Evolutionary conservation across 106 monocot species (phyloP).

Genomic region (Acanthochlamys bracteata): DNA sequence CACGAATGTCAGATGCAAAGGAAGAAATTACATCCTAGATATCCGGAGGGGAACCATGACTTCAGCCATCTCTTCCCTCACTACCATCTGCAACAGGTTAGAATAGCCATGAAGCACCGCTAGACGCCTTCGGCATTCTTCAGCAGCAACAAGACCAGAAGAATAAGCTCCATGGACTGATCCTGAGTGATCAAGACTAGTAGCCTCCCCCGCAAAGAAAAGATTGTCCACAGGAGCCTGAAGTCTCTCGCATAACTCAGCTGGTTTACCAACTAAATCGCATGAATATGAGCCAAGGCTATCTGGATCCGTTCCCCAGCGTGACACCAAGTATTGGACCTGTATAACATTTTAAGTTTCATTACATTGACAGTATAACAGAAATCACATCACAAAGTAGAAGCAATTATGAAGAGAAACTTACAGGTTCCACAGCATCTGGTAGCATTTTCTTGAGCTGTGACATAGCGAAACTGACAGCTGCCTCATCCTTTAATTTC

Average conservation of each 20-base stretch:
- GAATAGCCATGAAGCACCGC: conserved; percentile 39
- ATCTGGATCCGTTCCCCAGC: conserved; percentile 83
- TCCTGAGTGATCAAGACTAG: conserved; percentile 83
- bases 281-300: conserved; percentile 80
- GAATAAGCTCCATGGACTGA: conserved; percentile 92
- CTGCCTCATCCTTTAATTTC: conserved; percentile 70
- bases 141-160: conserved; percentile 73
- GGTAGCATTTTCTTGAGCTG: conserved; percentile 81
- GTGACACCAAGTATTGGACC: conserved; percentile 67
- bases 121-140: conserved; percentile 67
- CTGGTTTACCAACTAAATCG: conserved; percentile 78
- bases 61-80: conserved; percentile 63
- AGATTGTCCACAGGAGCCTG: conserved; percentile 77
- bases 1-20: not conserved
- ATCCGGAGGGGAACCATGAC: conserved; percentile 84
- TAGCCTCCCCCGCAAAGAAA: conserved; percentile 91
- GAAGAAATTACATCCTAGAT: conserved; percentile 52
- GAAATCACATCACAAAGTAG: not conserved
- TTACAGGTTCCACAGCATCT: conserved; percentile 77
- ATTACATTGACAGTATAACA: not conserved
- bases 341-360: conserved; percentile 9
- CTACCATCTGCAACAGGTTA: conserved; percentile 41
- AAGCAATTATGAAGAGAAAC: not conserved
- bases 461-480: conserved; percentile 57
- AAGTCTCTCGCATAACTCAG: conserved; percentile 75